A percentile compares a stretch with the other conserved stretches of the same genome.
Evolutionary conservation across 139 green algal genomes (phyloP).

Genomic region (Chlorella sp.): DNA sequence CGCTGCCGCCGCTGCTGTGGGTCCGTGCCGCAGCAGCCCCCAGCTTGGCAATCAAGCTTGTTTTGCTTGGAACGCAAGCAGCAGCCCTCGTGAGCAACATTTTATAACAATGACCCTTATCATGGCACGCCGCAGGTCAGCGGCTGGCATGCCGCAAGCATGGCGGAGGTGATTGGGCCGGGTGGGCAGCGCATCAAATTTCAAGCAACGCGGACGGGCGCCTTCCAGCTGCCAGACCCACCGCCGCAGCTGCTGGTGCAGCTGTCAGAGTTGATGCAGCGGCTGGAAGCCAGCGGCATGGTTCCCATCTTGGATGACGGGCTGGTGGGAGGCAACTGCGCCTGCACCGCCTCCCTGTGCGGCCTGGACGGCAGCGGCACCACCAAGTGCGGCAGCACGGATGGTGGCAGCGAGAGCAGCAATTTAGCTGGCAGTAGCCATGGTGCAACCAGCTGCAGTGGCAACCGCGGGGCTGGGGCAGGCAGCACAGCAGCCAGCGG

Average conservation of each 20-base stretch:
- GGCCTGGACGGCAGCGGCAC: neutral
- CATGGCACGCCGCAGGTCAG: too few species aligned
- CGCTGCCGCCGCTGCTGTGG: too few species aligned
- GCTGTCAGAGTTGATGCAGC: slow-evolving; percentile 2
- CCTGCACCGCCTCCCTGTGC: neutral
- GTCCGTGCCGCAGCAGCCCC: too few species aligned
- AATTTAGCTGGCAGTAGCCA: neutral
- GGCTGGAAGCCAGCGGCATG: slow-evolving; percentile 25
- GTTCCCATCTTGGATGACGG: slow-evolving; percentile 41
- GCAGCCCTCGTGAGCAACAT: too few species aligned
- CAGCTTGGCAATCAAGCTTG: too few species aligned
- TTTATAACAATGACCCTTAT: too few species aligned
- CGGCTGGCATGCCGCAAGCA: too few species aligned
- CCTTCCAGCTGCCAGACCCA: neutral
- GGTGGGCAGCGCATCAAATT: too few species aligned
- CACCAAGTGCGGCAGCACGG: neutral
- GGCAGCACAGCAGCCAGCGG: neutral
- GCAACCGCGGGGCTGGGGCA: neutral
- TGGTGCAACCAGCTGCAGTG: neutral
- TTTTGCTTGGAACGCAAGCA: too few species aligned
- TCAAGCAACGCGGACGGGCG: too few species aligned
- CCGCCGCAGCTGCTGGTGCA: neutral
- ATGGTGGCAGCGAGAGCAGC: neutral
- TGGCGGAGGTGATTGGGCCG: too few species aligned
- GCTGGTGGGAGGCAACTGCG: slow-evolving; percentile 48